Base-by-base conservation (phyloP, 495 filamentous ascomycete species). In the Thozetella sp. region DNA sequence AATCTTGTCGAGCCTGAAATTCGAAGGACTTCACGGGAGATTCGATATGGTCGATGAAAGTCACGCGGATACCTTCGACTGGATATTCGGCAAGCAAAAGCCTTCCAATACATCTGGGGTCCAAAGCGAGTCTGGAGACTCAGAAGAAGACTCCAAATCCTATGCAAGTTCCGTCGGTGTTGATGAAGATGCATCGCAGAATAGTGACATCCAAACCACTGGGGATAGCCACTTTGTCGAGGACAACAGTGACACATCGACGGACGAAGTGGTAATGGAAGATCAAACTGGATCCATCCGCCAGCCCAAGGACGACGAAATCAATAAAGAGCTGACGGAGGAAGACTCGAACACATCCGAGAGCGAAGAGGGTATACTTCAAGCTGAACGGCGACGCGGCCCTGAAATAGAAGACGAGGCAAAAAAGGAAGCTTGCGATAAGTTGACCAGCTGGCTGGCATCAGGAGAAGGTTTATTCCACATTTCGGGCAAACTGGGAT, bases 401-500 rank as follows among this genome's bases (percentile, higher is more conserved):
- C 30, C 6, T 15, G 6, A 6, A 37, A 37, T 15, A 6, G 6
- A 37, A 6, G 30, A n/a, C n/a, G n/a, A n/a, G n/a, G n/a, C n/a
- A 6, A 37, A 37, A 37, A 15, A 37, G 30, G 30, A 6, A 13
- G 50, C 50, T 12, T 4, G 15, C 13, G 15, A 23, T 13, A 17
- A 17, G 2, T 22, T 52, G 70, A 25, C 61, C 2, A 27, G 58
- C 12, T 80, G 76, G 75, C 63, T 80, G 0, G 30, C 57, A 51
- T 26, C 51, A 3, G 69, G 63, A 17, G 54, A 58, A n/a, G 71
- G 67, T 0, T 66, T 75, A 2, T 79, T 70, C 34, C 68, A 76
- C 52, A 67, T 80, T 3, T 64, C 58, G 1, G 77, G 77, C 20
- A 78, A 80, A 58, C 54, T 68, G 1, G 77, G 76, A 19, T 74